Evolutionary conservation across 306 rosid genomes (phyloP), one percentile per base, ranked within the genome.

Genomic region (Pterocarpus santalinus): DNA sequence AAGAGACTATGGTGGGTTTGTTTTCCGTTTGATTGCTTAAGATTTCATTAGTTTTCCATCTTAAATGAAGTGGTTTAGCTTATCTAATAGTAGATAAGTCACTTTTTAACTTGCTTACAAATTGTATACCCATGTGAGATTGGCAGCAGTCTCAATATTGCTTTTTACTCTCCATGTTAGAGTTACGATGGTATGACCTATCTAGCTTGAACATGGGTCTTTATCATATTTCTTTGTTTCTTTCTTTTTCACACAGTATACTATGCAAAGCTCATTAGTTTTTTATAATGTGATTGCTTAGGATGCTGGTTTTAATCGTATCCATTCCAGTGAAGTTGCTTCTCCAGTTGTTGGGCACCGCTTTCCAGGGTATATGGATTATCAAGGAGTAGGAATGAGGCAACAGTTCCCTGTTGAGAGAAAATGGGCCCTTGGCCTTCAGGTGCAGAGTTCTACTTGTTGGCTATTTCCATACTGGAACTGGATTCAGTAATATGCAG

Each of bases 371-470:
- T 91, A 82, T 81, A 79, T 89, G 87, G 92, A 92, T 34, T 87
- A 86, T 83, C 97, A 90, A 84, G 97, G 89, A 58, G 70, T 75
- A 64, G 95, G 89, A 38, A 16, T 84, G 64, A 85, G 90, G 75
- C 91, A 86, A 60, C 97, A 91, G 82, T 82, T 84, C 67, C 97
- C 94, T n/a, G 90, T 62, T 77, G 95, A 95, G 85, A 89, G 95
- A 70, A 95, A 91, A 82, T 93, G 99, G 99, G 97, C 99, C 81
- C 99, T 95, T 78, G 97, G 99, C 69, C 97, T 95, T 86, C 97
- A 95, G 97, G 99, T 91, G 75, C 82, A n/a, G 49, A 56, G 35
- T 81, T 91, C 87, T 74, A 39, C 61, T 65, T 72, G 47, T 36
- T 75, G 47, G 38, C 65, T 74, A 58, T 72, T 83, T 22, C 80